Base-by-base conservation (phyloP, 495 filamentous ascomycete genomes). In the Glarea lozoyensis region DNA sequence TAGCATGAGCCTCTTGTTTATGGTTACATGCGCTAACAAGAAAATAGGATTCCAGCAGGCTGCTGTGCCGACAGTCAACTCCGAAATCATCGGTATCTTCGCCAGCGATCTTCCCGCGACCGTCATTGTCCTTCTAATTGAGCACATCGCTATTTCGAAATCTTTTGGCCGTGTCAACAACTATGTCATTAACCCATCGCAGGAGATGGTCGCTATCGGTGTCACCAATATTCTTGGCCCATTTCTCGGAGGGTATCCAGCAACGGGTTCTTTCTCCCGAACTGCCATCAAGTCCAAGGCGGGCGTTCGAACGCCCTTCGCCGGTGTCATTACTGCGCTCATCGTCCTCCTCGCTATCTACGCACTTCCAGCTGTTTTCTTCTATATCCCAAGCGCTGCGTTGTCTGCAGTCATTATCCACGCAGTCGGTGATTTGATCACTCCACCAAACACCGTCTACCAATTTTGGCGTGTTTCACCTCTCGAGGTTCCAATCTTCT, bases 211-310 rank as follows among this genome's bases (percentile, higher is more conserved):
- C 18, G 93, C 85, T 18, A 97, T 98, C 55, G 92, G 92, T 36
- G 73, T 97, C 7, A 84, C 81, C 15, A 98, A 98, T 59, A 68
- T 97, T 24, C 72, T 98, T 1, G 89, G 86, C 4, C 90, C 92
- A 5, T 96, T 98, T 66, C 77, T 98, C 5, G 92, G 92, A 45
- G 92, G 73, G 2, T 98, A 95, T 52, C 88, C 93, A 2, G 85
- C 92, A 0, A 98, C 92, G 20, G 92, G 92, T 4, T 97, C 93
- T 10, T 98, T 98, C 71, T 94, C 88, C 12, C 82, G 92, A 18
- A 98, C 92, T 34, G 92, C 92, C 19, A 97, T 98, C 68, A 95
- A 97, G 63, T 90, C 88, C 1, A 98, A 97, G 67, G 89, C 93
- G 30, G 92, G 92, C 53, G 92, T 97, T 2, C 81, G 89, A 4